phyloP scores from a whole-genome alignment of 768 basidiomycete genomes.

The Mycena indigotica region DNA sequence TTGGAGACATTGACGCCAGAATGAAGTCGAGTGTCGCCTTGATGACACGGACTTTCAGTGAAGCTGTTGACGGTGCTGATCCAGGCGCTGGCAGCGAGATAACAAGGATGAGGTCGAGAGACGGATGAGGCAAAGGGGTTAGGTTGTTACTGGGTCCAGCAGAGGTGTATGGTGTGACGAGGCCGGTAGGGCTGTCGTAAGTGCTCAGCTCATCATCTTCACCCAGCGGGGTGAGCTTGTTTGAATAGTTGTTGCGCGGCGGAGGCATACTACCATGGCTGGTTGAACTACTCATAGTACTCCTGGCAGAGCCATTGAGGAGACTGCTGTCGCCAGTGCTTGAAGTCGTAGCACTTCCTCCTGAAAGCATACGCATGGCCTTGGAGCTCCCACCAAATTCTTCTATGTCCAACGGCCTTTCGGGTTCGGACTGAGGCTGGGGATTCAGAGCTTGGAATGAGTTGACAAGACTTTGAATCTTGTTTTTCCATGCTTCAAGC shows the following conservation, averaged over 20 bases:
- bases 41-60: conserved; percentile 88
- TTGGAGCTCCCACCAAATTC: conserved; percentile 80
- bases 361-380: conserved; percentile 79
- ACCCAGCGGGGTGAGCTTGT: conserved; percentile 66
- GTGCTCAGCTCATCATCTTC: conserved; percentile 69
- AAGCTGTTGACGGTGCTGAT: conserved; percentile 74
- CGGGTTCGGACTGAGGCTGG: conserved; percentile 35
- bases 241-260: conserved; percentile 37
- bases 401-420: conserved; percentile 57
- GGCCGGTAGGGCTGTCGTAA: conserved; percentile 58
- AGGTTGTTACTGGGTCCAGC: conserved; percentile 80
- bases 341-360: conserved; percentile 65
- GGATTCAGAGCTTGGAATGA: conserved; percentile 63
- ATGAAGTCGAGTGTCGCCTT: conserved; percentile 86
- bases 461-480: conserved; percentile 77
- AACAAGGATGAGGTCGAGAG: conserved; percentile 91
- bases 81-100: conserved; percentile 80
- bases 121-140: conserved; percentile 79
- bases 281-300: conserved; percentile 74
- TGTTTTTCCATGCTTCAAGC: conserved; percentile 85
- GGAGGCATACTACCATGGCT: conserved; percentile 60
- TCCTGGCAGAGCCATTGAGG: conserved; percentile 65
- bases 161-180: conserved; percentile 73
- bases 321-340: conserved; percentile 68
- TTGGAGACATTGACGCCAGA: conserved; percentile 70